Base-by-base conservation (phyloP, 1,139 yeast genomes). In the Suhomyces atakaporum region DNA sequence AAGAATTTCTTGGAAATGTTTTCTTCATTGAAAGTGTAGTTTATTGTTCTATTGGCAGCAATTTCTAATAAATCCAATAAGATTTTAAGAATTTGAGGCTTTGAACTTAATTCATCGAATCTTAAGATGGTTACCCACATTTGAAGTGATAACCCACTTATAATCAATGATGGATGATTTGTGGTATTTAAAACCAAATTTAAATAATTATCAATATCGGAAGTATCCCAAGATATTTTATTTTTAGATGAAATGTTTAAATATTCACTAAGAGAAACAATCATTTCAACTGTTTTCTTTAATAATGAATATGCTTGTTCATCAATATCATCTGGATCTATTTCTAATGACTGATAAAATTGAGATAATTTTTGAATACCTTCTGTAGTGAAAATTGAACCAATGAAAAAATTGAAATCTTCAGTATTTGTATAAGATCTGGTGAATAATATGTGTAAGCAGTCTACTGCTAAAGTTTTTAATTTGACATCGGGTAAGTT, bases 111-210 rank as follows among this genome's bases (percentile, higher is more conserved):
- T 41, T 84, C 90, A 49, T 89, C 96, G 39, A 81, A 79, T 50
- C 98, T 74, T 35, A 92, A 65, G 45, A 92, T 80, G 1, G 94
- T 80, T 40, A 95, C 90, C 98, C 98, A 94, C 68, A 92, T 85
- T 55, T 90, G 96, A 39, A 92, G 65, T 0, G 97, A 86, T 24
- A 90, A 72, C 0, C 97, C 97, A 36, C 96, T 84, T 3, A 92
- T 81, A n/a, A 92, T 84, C 41, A 92, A 70, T 51, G 96, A 85
- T 23, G 89, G 85, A 54, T 89, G 94, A 50, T 73, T 76, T 0
- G 96, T 86, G 1, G 97, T 88, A 30, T 79, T 76, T 31, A 92
- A 66, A 4, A 94, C 89, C 26, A 94, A 72, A 38, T 76, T 73
- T 43, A 90, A 70, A 54, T 87, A 92, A 35, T 77, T 78, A 23